Conservation (phyloP, 1,139 yeast genomes). For the Geotrichum citri-aurantii region DNA sequence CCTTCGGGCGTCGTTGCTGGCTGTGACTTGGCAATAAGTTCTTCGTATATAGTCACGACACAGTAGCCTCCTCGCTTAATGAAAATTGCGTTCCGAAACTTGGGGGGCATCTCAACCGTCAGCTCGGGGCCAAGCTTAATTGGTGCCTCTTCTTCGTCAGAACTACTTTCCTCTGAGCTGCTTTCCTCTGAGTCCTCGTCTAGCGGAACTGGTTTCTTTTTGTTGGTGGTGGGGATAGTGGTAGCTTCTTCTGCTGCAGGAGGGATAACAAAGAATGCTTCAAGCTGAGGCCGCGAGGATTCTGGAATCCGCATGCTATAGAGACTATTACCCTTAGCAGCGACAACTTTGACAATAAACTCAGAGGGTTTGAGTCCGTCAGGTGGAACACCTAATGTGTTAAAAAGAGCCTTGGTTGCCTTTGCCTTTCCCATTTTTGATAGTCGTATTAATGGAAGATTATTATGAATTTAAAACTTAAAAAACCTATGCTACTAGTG, state of each 20-base stretch:
- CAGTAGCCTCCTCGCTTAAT: slow-evolving; percentile 38
- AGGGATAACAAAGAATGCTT: slow-evolving; percentile 3
- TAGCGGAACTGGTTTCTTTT: slow-evolving; percentile 10
- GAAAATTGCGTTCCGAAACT: slow-evolving; percentile 36
- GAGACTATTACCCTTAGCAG: slow-evolving; percentile 33
- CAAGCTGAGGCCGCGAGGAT: slow-evolving; percentile 22
- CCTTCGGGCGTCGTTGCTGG: not conserved
- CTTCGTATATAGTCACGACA: slow-evolving; percentile 29
- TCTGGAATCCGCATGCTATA: slow-evolving; percentile 32
- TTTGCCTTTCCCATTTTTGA: slow-evolving; percentile 25
- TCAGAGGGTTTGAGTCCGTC: slow-evolving; percentile 28
- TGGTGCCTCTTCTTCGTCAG: slow-evolving; percentile 2
- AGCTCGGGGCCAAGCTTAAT: slow-evolving; percentile 5
- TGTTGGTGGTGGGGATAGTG: not conserved
- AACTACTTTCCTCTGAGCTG: not conserved
- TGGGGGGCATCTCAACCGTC: slow-evolving; percentile 35
- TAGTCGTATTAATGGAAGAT: not conserved
- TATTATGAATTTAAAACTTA: not conserved
- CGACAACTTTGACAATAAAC: slow-evolving; percentile 31
- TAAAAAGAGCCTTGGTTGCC: slow-evolving; percentile 26
- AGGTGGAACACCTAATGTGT: slow-evolving; percentile 30
- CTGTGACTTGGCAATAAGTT: slow-evolving; percentile 13
- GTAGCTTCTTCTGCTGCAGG: slow-evolving; percentile 18
- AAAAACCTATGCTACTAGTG: not conserved
- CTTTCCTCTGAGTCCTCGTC: slow-evolving; percentile 19